Percentiles rank a stretch among this genome's conserved stretches.
Evolutionary conservation across 2,329 filamentous ascomycete genomes (phyloP).

Genomic region (Cryphonectria parasitica): DNA sequence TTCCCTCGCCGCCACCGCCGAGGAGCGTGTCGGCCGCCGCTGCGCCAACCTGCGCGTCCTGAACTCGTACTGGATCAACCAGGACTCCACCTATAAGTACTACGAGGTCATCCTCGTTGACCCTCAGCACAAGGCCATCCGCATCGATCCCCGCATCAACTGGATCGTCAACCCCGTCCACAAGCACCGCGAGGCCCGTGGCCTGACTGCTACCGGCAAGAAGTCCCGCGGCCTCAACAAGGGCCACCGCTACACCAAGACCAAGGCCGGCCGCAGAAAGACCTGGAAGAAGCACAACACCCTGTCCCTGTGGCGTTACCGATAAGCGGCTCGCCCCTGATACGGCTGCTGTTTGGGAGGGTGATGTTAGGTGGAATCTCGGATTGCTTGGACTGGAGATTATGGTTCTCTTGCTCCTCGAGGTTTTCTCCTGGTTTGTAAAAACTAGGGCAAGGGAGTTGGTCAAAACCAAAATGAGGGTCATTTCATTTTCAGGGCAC

Average conservation of each 20-base stretch:
- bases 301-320: constrained; percentile 97
- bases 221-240: constrained; percentile 99
- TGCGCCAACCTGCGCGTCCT: constrained; percentile 99
- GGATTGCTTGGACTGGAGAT: constrained; percentile 12
- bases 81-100: constrained; percentile 99
- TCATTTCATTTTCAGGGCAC: constrained; percentile 27
- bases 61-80: constrained; percentile 99
- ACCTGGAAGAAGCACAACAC: constrained; percentile 99
- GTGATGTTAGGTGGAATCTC: constrained; percentile 8
- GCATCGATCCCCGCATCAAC: constrained; percentile 98
- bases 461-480: constrained; percentile 24
- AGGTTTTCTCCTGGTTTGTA: constrained; percentile 24
- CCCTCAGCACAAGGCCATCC: constrained; percentile 99
- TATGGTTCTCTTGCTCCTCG: constrained; percentile 23
- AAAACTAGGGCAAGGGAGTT: constrained; percentile 23
- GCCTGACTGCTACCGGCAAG: constrained; percentile 98
- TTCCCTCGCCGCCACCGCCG: constrained; percentile 94
- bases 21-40: constrained; percentile 99
- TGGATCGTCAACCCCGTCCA: constrained; percentile 99
- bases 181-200: constrained; percentile 99
- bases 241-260: constrained; percentile 99
- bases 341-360: constrained; percentile 15
- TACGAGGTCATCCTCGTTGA: constrained; percentile 99
- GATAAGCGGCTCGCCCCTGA: constrained; percentile 57
- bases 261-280: constrained; percentile 94